Conservation (phyloP, 345 rosid genomes). For the Cardiospermum halicacabum region DNA sequence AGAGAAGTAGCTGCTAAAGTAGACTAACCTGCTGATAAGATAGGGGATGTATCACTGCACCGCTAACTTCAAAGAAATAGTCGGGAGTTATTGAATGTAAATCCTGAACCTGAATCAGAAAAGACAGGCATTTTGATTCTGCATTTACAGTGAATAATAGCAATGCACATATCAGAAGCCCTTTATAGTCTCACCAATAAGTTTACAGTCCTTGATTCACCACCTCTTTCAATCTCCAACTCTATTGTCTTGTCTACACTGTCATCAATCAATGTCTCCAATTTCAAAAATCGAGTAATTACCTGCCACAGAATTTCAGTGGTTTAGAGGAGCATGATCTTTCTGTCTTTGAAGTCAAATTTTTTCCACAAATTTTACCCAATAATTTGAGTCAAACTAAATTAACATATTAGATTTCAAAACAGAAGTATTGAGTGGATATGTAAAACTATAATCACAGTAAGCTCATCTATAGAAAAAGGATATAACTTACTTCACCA, state of each 20-base stretch:
- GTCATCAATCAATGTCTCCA: constrained; percentile 86
- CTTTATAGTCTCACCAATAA: constrained; percentile 56
- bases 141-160: constrained; percentile 7
- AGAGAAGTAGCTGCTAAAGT: constrained; percentile 3
- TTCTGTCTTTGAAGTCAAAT: neutral
- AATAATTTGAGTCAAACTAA: too few relatives aligned
- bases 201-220: constrained; percentile 49
- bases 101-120: constrained; percentile 76
- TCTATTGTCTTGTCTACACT: constrained; percentile 55
- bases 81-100: constrained; percentile 85
- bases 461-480: neutral
- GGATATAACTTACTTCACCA: constrained; percentile 61
- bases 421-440: neutral
- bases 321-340: constrained; percentile 18
- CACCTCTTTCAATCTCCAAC: constrained; percentile 90
- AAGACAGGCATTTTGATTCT: constrained; percentile 9
- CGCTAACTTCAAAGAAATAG: constrained; percentile 88
- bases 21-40: constrained; percentile 88
- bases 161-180: constrained; percentile 9
- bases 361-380: neutral
- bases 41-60: constrained; percentile 85
- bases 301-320: constrained; percentile 48
- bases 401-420: too few relatives aligned
- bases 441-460: neutral
- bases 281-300: constrained; percentile 68